Percentiles rank a stretch among this genome's conserved stretches.
Conservation (phyloP, 2,329 filamentous ascomycete species). For the Cadophora sp. region DNA sequence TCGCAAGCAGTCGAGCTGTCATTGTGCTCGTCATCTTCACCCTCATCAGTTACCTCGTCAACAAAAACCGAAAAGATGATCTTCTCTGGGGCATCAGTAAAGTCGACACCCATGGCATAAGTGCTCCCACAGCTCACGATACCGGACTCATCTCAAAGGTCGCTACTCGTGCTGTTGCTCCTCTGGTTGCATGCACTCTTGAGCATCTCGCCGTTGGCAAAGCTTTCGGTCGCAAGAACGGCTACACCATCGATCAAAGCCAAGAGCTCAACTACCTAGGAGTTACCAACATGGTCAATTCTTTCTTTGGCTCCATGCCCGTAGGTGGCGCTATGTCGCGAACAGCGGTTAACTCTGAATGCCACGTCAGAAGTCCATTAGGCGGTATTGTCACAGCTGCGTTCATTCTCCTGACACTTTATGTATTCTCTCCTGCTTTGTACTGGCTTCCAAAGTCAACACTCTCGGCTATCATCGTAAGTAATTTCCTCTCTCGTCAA, state of each 20-base stretch:
- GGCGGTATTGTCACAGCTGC: conserved; percentile 66
- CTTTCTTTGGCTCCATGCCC: conserved; percentile 69
- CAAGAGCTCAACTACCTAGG: conserved; percentile 71
- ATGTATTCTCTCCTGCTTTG: conserved; percentile 64
- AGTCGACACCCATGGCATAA: conserved; percentile 62
- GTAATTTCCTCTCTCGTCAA: not conserved
- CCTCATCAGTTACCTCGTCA: conserved; percentile 67
- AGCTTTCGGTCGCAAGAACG: conserved; percentile 66
- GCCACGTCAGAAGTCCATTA: conserved; percentile 66
- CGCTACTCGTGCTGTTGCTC: conserved; percentile 59
- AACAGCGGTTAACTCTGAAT: conserved; percentile 71
- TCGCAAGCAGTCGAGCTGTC: conserved; percentile 66
- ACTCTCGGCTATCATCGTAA: conserved; percentile 64
- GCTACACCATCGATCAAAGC: conserved; percentile 67
- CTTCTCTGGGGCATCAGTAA: conserved; percentile 62
- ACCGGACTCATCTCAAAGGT: conserved; percentile 58
- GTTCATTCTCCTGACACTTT: conserved; percentile 67
- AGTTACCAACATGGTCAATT: conserved; percentile 67
- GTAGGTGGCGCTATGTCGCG: conserved; percentile 71
- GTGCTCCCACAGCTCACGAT: conserved; percentile 56
- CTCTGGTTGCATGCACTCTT: conserved; percentile 45
- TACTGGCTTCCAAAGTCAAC: conserved; percentile 74
- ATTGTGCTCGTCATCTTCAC: conserved; percentile 67
- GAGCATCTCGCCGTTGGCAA: conserved; percentile 71
- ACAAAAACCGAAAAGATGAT: conserved; percentile 53